Conservation (phyloP, 768 basidiomycete species). For the Lactifluus volemus region DNA sequence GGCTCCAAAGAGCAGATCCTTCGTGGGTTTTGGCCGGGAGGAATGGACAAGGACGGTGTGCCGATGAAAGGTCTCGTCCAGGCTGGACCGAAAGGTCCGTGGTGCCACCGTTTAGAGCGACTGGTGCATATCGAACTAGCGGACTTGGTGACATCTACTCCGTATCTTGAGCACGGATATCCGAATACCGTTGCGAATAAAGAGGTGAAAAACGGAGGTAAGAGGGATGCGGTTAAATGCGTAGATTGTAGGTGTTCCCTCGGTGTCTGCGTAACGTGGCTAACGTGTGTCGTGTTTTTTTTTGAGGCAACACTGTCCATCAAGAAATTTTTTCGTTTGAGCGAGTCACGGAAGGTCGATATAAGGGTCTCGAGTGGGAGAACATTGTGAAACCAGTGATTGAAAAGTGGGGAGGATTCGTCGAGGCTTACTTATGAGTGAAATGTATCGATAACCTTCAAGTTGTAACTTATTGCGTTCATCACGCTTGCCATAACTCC, state of each 20-base stretch:
- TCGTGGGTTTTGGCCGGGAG: conserved; percentile 46
- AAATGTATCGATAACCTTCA: no score
- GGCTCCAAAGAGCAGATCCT: conserved; percentile 66
- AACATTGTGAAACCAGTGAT: conserved; percentile 64
- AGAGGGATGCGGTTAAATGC: conserved; percentile 27
- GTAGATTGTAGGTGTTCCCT: conserved; percentile 34
- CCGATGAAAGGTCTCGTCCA: conserved; percentile 54
- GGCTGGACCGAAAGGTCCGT: conserved; percentile 51
- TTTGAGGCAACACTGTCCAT: conserved; percentile 48
- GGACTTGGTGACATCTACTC: conserved; percentile 49
- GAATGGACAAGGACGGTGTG: conserved; percentile 30
- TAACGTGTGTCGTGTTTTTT: background rate
- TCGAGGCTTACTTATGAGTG: conserved; percentile 27
- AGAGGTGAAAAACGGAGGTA: conserved; percentile 18
- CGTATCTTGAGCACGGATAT: conserved; percentile 51
- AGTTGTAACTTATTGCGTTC: no score
- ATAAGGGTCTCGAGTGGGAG: conserved; percentile 68
- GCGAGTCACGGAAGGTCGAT: conserved; percentile 41
- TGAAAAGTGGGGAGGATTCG: conserved; percentile 67
- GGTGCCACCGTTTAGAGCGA: conserved; percentile 68
- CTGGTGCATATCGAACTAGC: conserved; percentile 75
- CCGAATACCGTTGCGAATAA: conserved; percentile 30
- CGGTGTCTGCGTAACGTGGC: conserved; percentile 22
- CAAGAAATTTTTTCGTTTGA: conserved; percentile 75
- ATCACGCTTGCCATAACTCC: no score